Evolutionary conservation across 208 protist species (phyloP).

Genomic region (Wallacemonas sp.): DNA sequence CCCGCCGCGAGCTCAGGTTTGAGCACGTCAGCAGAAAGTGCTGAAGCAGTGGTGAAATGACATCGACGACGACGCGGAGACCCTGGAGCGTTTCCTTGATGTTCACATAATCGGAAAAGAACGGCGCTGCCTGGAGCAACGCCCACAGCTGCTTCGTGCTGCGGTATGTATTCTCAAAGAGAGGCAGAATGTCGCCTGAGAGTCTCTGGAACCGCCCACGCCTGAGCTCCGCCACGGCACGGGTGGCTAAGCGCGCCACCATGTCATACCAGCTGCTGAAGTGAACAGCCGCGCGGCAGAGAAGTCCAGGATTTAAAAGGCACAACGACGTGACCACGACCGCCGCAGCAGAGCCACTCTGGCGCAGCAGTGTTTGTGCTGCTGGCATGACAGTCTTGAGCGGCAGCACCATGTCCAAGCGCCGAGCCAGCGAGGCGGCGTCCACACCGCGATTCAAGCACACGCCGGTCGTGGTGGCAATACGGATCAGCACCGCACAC

Average conservation of each 20-base stretch:
- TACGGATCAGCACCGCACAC: conserved; percentile 49
- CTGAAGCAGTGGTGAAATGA: conserved; percentile 77
- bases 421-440: conserved; percentile 31
- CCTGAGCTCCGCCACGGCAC: conserved; percentile 61
- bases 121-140: conserved; percentile 61
- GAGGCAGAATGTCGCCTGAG: conserved; percentile 69
- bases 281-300: conserved; percentile 44
- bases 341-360: conserved; percentile 51
- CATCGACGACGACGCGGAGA: conserved; percentile 78
- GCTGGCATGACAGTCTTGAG: conserved; percentile 42
- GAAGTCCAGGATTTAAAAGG: conserved; percentile 57
- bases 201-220: conserved; percentile 79
- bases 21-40: conserved; percentile 84
- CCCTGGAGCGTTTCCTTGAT: conserved; percentile 46
- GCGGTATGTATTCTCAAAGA: conserved; percentile 78
- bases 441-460: conserved; percentile 38
- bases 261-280: conserved; percentile 58
- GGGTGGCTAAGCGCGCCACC: conserved; percentile 50
- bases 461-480: conserved; percentile 48
- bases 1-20: conserved; percentile 49
- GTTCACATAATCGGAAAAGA: conserved; percentile 73
- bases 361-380: conserved; percentile 57
- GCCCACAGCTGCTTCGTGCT: conserved; percentile 79
- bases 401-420: conserved; percentile 49
- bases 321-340: conserved; percentile 59